Conservation (phyloP, 192 early-diverging fungal species). For the Backusella macrospora region DNA sequence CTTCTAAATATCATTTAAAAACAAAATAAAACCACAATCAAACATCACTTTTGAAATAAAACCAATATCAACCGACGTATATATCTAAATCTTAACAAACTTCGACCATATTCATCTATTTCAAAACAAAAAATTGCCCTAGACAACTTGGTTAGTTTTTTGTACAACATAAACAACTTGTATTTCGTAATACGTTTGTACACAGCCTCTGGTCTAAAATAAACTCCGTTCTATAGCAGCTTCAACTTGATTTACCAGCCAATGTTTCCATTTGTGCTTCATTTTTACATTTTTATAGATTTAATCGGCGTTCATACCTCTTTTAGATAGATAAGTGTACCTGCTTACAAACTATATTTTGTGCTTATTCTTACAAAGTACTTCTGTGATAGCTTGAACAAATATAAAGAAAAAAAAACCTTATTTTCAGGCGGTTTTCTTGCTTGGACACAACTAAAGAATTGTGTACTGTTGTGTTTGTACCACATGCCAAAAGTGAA, state of each 20-base stretch:
- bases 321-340: not conserved
- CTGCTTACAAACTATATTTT: not conserved
- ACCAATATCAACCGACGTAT: too few species aligned
- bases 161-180: not conserved
- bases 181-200: constrained; percentile 6
- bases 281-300: not conserved
- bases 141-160: not conserved
- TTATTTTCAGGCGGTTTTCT: constrained; percentile 10
- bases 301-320: not conserved
- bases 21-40: not conserved
- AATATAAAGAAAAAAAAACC: not conserved
- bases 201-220: not conserved
- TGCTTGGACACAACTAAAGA: constrained; percentile 1
- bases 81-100: too few species aligned
- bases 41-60: not conserved
- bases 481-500: constrained; percentile 12
- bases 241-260: not conserved
- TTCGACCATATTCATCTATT: too few species aligned
- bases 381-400: not conserved
- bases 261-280: not conserved
- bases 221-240: not conserved
- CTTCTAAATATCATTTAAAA: not conserved
- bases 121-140: too few species aligned
- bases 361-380: not conserved
- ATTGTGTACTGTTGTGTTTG: constrained; percentile 12